These are phyloP conservation scores for Penicillium sp. DNA, from an alignment of 2,329 filamentous ascomycete species.

Conservation along the genomic window DNA sequence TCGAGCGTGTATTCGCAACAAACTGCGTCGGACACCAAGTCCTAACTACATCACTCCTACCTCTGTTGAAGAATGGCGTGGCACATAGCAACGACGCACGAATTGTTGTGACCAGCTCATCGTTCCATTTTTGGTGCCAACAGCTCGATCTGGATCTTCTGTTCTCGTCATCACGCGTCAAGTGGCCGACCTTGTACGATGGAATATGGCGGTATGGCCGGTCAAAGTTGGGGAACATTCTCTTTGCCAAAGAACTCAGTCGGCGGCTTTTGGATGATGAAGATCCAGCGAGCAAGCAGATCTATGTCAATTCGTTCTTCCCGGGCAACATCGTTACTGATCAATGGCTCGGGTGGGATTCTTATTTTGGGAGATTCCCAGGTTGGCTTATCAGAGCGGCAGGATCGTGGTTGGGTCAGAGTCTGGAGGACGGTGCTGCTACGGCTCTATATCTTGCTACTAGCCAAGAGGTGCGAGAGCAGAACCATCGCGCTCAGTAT, in stretches of 20 bases:
- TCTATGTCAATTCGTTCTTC: slow-evolving; percentile 36
- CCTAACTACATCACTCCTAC: slow-evolving; percentile 50
- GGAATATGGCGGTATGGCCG: slow-evolving; percentile 34
- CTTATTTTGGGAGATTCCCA: slow-evolving; percentile 25
- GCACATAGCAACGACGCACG: slow-evolving; percentile 40
- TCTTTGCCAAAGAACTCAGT: slow-evolving; percentile 33
- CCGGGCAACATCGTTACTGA: slow-evolving; percentile 37
- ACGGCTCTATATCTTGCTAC: slow-evolving; percentile 34
- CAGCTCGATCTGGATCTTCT: slow-evolving; percentile 28
- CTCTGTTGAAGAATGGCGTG: slow-evolving; percentile 28
- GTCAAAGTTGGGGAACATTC: slow-evolving; percentile 36
- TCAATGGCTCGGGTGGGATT: slow-evolving; percentile 32
- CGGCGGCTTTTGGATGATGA: slow-evolving; percentile 23
- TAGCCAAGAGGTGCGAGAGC: slow-evolving; percentile 23
- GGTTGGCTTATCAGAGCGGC: slow-evolving; percentile 25
- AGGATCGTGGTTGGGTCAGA: slow-evolving; percentile 28
- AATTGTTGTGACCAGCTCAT: slow-evolving; percentile 46
- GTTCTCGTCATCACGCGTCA: slow-evolving; percentile 22
- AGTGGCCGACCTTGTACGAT: slow-evolving; percentile 24
- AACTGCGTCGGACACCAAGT: slow-evolving; percentile 54
- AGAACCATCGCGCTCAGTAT: slow-evolving; percentile 33
- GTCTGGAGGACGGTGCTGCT: slow-evolving; percentile 29
- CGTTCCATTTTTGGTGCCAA: slow-evolving; percentile 30
- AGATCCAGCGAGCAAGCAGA: slow-evolving; percentile 19
- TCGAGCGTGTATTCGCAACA: slow-evolving; percentile 53